Evolutionary conservation across 352 stramenopile genomes (phyloP).

Genomic region (Globisporangium spiculum): DNA sequence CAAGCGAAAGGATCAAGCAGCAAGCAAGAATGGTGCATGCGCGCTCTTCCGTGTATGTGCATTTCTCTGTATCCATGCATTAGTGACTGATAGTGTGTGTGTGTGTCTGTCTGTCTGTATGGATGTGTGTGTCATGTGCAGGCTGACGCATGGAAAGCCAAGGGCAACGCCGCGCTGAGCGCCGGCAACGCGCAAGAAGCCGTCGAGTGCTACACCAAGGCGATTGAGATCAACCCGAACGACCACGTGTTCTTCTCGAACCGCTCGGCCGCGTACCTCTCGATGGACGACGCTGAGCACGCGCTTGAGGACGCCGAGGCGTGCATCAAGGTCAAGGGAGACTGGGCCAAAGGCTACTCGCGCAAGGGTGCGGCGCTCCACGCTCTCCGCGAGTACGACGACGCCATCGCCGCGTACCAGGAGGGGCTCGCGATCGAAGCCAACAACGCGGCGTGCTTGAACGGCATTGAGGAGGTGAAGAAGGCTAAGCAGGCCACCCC

Average conservation of each 20-base stretch:
- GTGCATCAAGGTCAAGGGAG: conserved; percentile 93
- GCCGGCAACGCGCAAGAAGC: conserved; percentile 93
- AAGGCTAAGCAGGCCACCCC: conserved; percentile 74
- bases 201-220: conserved; percentile 96
- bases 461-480: conserved; percentile 92
- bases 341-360: conserved; percentile 97
- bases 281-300: conserved; percentile 87
- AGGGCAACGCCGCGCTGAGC: conserved; percentile 95
- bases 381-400: conserved; percentile 85
- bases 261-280: conserved; percentile 98
- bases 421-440: conserved; percentile 90
- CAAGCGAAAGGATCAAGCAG: conserved; percentile 4
- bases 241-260: conserved; percentile 99
- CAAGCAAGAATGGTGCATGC: conserved; percentile 3
- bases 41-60: background rate
- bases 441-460: conserved; percentile 89
- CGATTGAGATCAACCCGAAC: conserved; percentile 93
- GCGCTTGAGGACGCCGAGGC: conserved; percentile 96
- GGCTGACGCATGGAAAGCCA: conserved; percentile 87
- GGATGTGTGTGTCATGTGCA: conserved; percentile 12
- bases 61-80: background rate
- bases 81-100: background rate
- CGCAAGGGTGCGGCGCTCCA: conserved; percentile 98
- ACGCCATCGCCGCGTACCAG: conserved; percentile 82
- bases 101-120: background rate